Percentiles rank a stretch among this genome's conserved stretches.
phyloP scores from a whole-genome alignment of 75 land plant species.

The Gnetum montanum region DNA sequence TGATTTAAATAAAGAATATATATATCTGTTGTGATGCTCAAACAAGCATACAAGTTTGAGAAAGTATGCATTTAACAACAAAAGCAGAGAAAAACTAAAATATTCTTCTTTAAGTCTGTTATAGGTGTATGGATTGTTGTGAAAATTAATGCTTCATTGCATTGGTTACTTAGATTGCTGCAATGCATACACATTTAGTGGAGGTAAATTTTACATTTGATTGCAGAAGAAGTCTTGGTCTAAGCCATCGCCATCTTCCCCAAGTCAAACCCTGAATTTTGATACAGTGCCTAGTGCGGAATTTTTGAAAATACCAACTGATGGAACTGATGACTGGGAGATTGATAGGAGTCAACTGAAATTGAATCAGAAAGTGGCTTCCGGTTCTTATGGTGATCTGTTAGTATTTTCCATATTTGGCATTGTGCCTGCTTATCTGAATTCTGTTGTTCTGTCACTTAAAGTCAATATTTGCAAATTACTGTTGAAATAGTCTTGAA shows the following conservation, averaged over 20 bases:
- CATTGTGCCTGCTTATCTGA: too few relatives aligned
- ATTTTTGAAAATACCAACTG: constrained; percentile 55
- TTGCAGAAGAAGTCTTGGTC: constrained; percentile 55
- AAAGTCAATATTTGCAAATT: neutral
- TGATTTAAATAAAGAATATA: too few relatives aligned
- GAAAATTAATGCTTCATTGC: too few relatives aligned
- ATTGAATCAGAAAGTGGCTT: constrained; percentile 68
- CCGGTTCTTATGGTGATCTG: constrained; percentile 95
- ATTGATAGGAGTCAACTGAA: constrained; percentile 67
- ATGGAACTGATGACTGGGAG: constrained; percentile 96
- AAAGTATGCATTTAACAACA: too few relatives aligned
- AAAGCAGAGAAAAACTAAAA: too few relatives aligned
- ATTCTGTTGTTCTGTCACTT: too few relatives aligned
- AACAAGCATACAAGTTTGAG: too few relatives aligned
- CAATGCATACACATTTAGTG: too few relatives aligned
- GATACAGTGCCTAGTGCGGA: constrained; percentile 6
- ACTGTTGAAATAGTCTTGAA: neutral
- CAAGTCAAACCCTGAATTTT: constrained; percentile 21
- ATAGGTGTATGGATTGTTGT: too few relatives aligned
- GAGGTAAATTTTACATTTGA: neutral
- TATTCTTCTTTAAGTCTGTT: too few relatives aligned
- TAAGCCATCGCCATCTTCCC: constrained; percentile 25
- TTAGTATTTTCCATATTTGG: constrained; percentile 30
- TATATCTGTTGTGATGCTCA: too few relatives aligned
- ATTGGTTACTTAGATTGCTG: too few relatives aligned